Evolutionary conservation across 805 yeast species (phyloP).

Genomic region (Phaffomyces opuntiae): DNA sequence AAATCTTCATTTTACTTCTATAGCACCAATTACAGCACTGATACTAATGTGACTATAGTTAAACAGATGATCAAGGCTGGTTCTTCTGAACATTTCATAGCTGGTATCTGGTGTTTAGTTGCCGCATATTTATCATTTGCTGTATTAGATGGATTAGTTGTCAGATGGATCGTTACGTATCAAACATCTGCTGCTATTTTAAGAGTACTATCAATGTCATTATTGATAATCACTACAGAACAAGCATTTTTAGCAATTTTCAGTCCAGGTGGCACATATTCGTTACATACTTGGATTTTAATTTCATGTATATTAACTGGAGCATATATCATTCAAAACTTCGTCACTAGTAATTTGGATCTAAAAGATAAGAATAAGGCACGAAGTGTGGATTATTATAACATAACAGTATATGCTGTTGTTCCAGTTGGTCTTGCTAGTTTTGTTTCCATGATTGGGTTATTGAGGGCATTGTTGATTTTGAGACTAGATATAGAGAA

Average conservation of each 20-base stretch:
- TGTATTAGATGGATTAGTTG: constrained; percentile 82
- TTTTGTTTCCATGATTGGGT: constrained; percentile 82
- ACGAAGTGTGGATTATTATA: constrained; percentile 78
- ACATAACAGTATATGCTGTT: constrained; percentile 90
- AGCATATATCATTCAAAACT: constrained; percentile 78
- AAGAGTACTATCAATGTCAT: constrained; percentile 76
- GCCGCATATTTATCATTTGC: constrained; percentile 79
- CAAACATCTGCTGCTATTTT: constrained; percentile 83
- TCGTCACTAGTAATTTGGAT: constrained; percentile 72
- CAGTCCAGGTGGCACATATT: constrained; percentile 64
- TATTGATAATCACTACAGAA: constrained; percentile 64
- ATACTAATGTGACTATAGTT: neutral
- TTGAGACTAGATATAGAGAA: constrained; percentile 53
- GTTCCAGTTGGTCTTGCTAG: constrained; percentile 97
- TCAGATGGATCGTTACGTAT: constrained; percentile 90
- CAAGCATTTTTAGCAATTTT: constrained; percentile 60
- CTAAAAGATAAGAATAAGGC: constrained; percentile 25
- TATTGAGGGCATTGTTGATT: constrained; percentile 68
- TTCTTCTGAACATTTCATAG: constrained; percentile 70
- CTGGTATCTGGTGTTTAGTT: constrained; percentile 91
- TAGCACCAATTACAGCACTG: neutral
- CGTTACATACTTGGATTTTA: constrained; percentile 85
- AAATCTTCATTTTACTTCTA: constrained; percentile 13
- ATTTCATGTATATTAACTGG: constrained; percentile 80
- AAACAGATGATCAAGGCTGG: constrained; percentile 46